Conservation (phyloP, 495 filamentous ascomycete genomes). For the Physcia stellaris region DNA sequence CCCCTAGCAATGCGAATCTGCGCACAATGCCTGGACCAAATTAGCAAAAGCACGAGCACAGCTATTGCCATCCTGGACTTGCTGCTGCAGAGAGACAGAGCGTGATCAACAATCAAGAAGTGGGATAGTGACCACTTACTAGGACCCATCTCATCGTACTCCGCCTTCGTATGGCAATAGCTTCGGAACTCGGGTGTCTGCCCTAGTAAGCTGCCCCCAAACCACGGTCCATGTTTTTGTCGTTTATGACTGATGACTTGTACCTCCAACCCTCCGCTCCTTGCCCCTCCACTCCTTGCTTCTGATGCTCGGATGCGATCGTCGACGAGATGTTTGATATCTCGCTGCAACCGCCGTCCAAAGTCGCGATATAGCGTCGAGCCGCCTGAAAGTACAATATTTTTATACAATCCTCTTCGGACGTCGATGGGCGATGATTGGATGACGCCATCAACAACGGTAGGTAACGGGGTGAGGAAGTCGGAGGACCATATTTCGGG, state of each 20-base stretch:
- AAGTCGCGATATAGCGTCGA: constrained; percentile 98
- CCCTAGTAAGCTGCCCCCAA: constrained; percentile 87
- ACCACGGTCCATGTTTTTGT: constrained; percentile 95
- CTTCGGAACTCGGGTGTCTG: constrained; percentile 98
- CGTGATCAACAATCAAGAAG: not conserved
- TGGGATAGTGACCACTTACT: constrained; percentile 49
- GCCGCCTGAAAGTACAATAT: constrained; percentile 94
- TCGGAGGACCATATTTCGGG: constrained; percentile 98
- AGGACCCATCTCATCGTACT: constrained; percentile 89
- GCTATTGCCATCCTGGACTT: too few species aligned
- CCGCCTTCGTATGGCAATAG: constrained; percentile 97
- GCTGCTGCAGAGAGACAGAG: too few species aligned
- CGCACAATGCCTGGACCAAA: constrained; percentile 89
- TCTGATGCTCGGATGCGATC: constrained; percentile 82
- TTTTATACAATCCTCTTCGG: constrained; percentile 94
- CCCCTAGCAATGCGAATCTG: constrained; percentile 71
- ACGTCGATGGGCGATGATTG: constrained; percentile 96
- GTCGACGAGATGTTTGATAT: constrained; percentile 91
- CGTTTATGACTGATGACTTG: constrained; percentile 93
- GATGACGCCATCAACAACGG: constrained; percentile 89
- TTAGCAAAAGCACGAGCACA: too few species aligned
- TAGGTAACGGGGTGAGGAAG: constrained; percentile 89
- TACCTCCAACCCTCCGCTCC: constrained; percentile 77
- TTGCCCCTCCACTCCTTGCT: constrained; percentile 71
- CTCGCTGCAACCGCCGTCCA: constrained; percentile 83